Evolutionary conservation across 176 grass and related monocot species (phyloP), one percentile per base, ranked within the genome.

Genomic region (Oryza punctata): DNA sequence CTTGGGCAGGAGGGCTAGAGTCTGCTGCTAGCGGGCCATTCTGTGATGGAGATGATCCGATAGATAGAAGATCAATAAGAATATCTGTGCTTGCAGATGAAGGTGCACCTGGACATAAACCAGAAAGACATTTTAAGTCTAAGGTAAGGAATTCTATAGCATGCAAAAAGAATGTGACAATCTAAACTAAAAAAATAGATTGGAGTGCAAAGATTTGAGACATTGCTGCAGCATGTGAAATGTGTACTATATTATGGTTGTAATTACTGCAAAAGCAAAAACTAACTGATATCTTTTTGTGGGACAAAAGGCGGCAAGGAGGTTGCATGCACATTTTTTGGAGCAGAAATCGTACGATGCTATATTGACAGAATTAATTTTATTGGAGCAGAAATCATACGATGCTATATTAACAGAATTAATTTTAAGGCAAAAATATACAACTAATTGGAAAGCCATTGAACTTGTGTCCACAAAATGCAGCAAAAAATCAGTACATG

Each of bases 1-100:
- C 85, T 92, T 86, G 85, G 75, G 65, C 79, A 70, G 78, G 82
- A 23, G 63, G 72, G 82, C n/a, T 81, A 65, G 66, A 77, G 45
- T 69, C 86, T 83, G 78, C 47, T 67, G 68, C 25, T 32, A 76
- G 29, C 1, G 7, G 44, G 73, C 87, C 89, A 88, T 86, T 98
- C 84, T 93, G 91, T 76, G 76, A 84, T 61, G 91, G 85, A 88
- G 91, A 89, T 27, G 96, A 84, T 78, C 92, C 96, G 79, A 98
- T 98, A 46, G 96, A 98, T 12, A 95, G 69, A 85, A 97, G 92
- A 89, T 97, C 95, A 67, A 93, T 89, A 65, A 98, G 81, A 88
- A 98, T 93, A 91, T 98, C 85, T 70, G 91, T 90, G 67, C 77
- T 88, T 16, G 81, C 64, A 28, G 82, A 72, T 33, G 90, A 75